Percentiles rank a stretch among this genome's conserved stretches.
These are phyloP conservation scores for Entomortierella chlamydospora DNA, from an alignment of 192 early-diverging fungal genomes.

Conservation along the genomic window DNA sequence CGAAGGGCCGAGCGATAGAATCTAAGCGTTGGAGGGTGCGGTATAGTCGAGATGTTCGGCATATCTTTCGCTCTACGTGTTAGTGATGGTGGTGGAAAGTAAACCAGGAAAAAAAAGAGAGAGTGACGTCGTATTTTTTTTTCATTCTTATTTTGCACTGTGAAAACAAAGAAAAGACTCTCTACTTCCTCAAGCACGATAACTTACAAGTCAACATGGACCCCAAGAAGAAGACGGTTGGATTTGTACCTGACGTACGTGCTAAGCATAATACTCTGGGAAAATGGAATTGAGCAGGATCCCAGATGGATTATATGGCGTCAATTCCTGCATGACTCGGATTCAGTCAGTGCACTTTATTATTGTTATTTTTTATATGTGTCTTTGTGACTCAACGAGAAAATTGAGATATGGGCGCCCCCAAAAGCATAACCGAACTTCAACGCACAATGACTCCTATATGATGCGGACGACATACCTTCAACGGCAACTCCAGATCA, in stretches of 20 bases:
- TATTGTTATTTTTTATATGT: constrained; percentile 4
- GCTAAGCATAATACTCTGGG: neutral
- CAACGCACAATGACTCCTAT: constrained; percentile 10
- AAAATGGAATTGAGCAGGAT: neutral
- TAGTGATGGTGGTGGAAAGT: neutral
- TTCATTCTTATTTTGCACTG: neutral
- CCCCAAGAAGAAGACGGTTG: constrained; percentile 56
- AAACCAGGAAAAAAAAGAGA: neutral
- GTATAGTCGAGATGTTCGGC: constrained; percentile 4
- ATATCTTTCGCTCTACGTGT: no score
- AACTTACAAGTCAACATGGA: constrained; percentile 24
- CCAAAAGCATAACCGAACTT: neutral
- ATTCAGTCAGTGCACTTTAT: constrained; percentile 18
- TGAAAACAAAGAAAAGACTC: neutral
- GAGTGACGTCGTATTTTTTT: constrained; percentile 12
- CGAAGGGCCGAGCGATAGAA: constrained; percentile 41
- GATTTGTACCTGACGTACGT: constrained; percentile 53
- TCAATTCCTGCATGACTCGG: neutral
- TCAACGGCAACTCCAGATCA: neutral
- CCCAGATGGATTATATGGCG: neutral
- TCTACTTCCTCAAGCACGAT: neutral
- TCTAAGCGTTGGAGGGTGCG: constrained; percentile 29
- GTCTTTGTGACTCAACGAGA: constrained; percentile 37
- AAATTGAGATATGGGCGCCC: no score
- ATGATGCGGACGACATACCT: neutral